These are phyloP conservation scores for Amanita brunnescens DNA, from an alignment of 768 basidiomycete species.

Conservation along the genomic window DNA sequence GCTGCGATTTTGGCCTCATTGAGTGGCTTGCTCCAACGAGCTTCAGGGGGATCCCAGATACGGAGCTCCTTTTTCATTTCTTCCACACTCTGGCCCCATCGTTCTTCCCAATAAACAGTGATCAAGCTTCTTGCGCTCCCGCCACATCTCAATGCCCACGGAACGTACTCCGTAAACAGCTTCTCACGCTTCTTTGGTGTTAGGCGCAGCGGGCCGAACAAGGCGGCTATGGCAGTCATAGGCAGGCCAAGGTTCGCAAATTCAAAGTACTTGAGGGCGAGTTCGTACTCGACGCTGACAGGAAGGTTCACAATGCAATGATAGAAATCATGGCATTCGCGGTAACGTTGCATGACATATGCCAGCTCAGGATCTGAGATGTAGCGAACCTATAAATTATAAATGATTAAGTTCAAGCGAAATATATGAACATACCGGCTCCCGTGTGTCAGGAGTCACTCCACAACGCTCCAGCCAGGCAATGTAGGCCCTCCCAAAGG, in stretches of 20 bases:
- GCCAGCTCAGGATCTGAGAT: slow-evolving; percentile 93
- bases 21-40: slow-evolving; percentile 59
- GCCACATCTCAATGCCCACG: slow-evolving; percentile 89
- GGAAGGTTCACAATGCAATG: slow-evolving; percentile 87
- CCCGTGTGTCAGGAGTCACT: slow-evolving; percentile 90
- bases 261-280: slow-evolving; percentile 93
- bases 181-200: slow-evolving; percentile 41
- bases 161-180: slow-evolving; percentile 75
- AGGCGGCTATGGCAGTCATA: slow-evolving; percentile 72
- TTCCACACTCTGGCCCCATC: slow-evolving; percentile 78
- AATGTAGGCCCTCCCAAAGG: slow-evolving; percentile 79
- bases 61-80: slow-evolving; percentile 84
- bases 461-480: slow-evolving; percentile 86
- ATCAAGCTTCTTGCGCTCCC: slow-evolving; percentile 67
- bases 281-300: slow-evolving; percentile 83
- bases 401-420: background rate
- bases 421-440: slow-evolving; percentile 48
- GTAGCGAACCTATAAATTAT: slow-evolving; percentile 74
- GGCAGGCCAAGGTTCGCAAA: slow-evolving; percentile 88
- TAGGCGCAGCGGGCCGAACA: slow-evolving; percentile 74
- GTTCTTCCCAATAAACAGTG: slow-evolving; percentile 91
- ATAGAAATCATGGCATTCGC: slow-evolving; percentile 97
- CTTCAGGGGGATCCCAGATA: slow-evolving; percentile 73
- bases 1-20: slow-evolving; percentile 51
- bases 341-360: slow-evolving; percentile 96